Evolutionary conservation across 2,329 filamentous ascomycete genomes (phyloP).

Genomic region (Thielaviopsis ethacetica): DNA sequence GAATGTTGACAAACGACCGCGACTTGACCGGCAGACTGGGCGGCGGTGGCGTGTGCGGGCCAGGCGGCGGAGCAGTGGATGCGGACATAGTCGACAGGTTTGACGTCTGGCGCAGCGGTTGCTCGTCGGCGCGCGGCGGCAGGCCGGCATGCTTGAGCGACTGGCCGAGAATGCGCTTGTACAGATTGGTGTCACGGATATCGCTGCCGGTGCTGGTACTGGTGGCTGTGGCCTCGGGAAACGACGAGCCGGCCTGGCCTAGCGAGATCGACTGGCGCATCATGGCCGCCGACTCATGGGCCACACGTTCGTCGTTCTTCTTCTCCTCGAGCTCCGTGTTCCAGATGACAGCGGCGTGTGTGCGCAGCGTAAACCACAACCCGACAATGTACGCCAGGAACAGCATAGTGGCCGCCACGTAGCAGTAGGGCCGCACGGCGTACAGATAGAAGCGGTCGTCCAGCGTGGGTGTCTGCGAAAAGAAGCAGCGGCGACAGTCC

Average conservation of each 20-base stretch:
- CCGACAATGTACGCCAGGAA: slow-evolving; percentile 92
- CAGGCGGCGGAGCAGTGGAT: slow-evolving; percentile 21
- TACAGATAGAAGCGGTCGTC: slow-evolving; percentile 79
- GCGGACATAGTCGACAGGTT: slow-evolving; percentile 18
- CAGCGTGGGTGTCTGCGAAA: slow-evolving; percentile 70
- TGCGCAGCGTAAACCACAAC: slow-evolving; percentile 86
- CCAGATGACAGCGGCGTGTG: slow-evolving; percentile 95
- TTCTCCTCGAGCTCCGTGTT: slow-evolving; percentile 70
- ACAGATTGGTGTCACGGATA: slow-evolving; percentile 74
- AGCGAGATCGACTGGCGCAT: slow-evolving; percentile 2
- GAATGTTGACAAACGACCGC: slow-evolving; percentile 34
- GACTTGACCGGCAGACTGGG: slow-evolving; percentile 24
- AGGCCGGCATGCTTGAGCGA: slow-evolving; percentile 73
- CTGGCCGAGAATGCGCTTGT: slow-evolving; percentile 85
- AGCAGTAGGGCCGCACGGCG: slow-evolving; percentile 86
- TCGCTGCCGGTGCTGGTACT: slow-evolving; percentile 48
- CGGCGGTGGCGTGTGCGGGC: slow-evolving; percentile 19
- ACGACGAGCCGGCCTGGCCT: slow-evolving; percentile 18
- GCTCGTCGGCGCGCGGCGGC: slow-evolving; percentile 23
- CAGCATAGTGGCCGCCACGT: slow-evolving; percentile 66
- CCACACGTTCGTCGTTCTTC: slow-evolving; percentile 36
- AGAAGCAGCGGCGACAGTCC: slow-evolving; percentile 88
- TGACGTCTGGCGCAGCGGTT: slow-evolving; percentile 25
- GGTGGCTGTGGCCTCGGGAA: slow-evolving; percentile 31
- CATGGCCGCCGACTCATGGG: slow-evolving; percentile 1